Conservation (phyloP, 352 stramenopile genomes). For the Phytophthora kernoviae region DNA sequence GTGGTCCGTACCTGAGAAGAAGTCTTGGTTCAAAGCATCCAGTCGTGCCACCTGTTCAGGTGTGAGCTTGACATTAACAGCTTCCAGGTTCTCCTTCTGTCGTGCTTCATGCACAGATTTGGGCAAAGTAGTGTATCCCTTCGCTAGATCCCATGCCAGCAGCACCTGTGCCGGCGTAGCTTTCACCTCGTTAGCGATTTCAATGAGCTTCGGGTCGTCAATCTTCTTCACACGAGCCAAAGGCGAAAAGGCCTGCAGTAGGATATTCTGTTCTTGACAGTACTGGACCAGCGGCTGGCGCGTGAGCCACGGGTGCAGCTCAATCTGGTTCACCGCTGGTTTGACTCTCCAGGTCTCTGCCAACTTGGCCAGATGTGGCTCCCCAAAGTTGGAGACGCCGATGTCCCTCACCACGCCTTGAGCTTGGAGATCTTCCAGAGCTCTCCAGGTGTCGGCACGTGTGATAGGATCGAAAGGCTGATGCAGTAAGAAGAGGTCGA, state of each 20-base stretch:
- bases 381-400: slow-evolving; percentile 87
- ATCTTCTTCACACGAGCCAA: slow-evolving; percentile 51
- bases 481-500: slow-evolving; percentile 77
- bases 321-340: slow-evolving; percentile 77
- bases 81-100: slow-evolving; percentile 57
- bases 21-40: slow-evolving; percentile 43
- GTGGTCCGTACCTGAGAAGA: slow-evolving; percentile 41
- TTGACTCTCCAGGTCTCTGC: slow-evolving; percentile 51
- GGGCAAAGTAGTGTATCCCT: slow-evolving; percentile 49
- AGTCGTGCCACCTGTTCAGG: slow-evolving; percentile 35
- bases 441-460: slow-evolving; percentile 44
- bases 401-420: slow-evolving; percentile 72
- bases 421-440: slow-evolving; percentile 43
- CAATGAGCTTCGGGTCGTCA: slow-evolving; percentile 37
- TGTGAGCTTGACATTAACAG: slow-evolving; percentile 37
- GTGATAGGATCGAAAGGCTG: slow-evolving; percentile 59
- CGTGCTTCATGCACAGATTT: slow-evolving; percentile 51
- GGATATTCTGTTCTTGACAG: slow-evolving; percentile 49
- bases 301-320: slow-evolving; percentile 70
- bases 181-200: slow-evolving; percentile 36
- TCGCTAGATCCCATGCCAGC: slow-evolving; percentile 48
- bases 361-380: slow-evolving; percentile 76
- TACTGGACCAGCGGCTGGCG: slow-evolving; percentile 56
- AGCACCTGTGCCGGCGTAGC: slow-evolving; percentile 51
- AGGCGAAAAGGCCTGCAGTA: slow-evolving; percentile 54